phyloP scores from a whole-genome alignment of 768 basidiomycete genomes.

The Hysterangium stoloniferum region DNA sequence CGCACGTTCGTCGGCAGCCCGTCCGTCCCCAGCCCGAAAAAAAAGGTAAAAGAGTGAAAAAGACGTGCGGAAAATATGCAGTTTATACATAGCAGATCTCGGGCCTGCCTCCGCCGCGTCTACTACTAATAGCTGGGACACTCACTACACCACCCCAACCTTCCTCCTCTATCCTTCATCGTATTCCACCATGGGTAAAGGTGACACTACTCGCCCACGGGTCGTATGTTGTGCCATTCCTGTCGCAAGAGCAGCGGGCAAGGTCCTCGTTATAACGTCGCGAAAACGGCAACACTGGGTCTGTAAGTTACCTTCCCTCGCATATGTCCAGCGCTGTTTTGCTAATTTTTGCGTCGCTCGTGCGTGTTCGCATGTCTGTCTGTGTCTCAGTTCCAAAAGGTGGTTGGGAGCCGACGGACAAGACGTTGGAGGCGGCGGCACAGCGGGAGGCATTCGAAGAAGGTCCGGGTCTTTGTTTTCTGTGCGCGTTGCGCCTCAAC shows the following conservation, averaged over 20 bases:
- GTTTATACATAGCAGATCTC: too few species aligned
- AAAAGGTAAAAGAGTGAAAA: too few species aligned
- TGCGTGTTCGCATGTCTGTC: slow-evolving; percentile 6
- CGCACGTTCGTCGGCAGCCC: slow-evolving; percentile 12
- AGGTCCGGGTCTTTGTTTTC: slow-evolving; percentile 79
- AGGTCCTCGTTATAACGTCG: slow-evolving; percentile 78
- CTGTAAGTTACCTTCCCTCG: slow-evolving; percentile 51
- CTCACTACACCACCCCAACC: background rate
- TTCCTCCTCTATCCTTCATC: background rate
- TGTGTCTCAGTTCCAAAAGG: slow-evolving; percentile 73
- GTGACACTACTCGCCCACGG: slow-evolving; percentile 74
- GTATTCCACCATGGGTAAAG: slow-evolving; percentile 39
- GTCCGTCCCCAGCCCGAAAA: too few species aligned
- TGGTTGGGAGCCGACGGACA: slow-evolving; percentile 82
- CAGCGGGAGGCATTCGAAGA: slow-evolving; percentile 91
- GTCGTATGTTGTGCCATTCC: slow-evolving; percentile 90
- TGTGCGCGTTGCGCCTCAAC: slow-evolving; percentile 14
- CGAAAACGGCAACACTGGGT: slow-evolving; percentile 80
- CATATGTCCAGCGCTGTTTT: slow-evolving; percentile 12
- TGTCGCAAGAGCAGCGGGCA: slow-evolving; percentile 62
- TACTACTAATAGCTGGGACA: too few species aligned
- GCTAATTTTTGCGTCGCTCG: slow-evolving; percentile 4
- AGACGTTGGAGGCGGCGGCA: slow-evolving; percentile 77
- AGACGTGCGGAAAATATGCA: too few species aligned
- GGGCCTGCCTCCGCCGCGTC: too few species aligned